Evolutionary conservation across 1,284 basidiomycete species (phyloP).

Genomic region (Trametes sp.): DNA sequence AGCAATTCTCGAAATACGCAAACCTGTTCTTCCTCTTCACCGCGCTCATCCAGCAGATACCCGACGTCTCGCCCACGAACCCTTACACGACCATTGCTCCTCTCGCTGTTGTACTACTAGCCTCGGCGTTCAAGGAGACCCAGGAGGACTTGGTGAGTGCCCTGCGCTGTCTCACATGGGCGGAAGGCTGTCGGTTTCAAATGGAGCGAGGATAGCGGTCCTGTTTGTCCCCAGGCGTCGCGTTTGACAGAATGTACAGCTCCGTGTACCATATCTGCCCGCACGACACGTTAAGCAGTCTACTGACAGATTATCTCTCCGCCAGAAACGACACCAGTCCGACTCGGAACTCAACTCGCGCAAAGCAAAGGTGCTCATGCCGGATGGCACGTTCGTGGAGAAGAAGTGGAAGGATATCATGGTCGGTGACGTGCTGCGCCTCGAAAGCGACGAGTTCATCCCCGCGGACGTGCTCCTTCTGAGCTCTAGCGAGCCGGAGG

Average conservation of each 20-base stretch:
- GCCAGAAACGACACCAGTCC: constrained; percentile 93
- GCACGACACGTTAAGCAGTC: not conserved
- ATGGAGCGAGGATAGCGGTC: too few relatives aligned
- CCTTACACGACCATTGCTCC: constrained; percentile 96
- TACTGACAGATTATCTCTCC: too few relatives aligned
- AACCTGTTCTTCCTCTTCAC: constrained; percentile 99
- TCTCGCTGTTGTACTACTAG: constrained; percentile 88
- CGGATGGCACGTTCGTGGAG: constrained; percentile 71
- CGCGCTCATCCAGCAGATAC: constrained; percentile 97
- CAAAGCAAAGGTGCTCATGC: constrained; percentile 77
- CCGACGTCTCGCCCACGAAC: constrained; percentile 97
- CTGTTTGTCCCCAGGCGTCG: too few relatives aligned
- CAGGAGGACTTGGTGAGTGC: constrained; percentile 86
- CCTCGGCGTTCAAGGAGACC: constrained; percentile 96
- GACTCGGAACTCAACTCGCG: constrained; percentile 94
- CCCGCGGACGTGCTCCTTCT: constrained; percentile 94
- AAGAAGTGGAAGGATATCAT: constrained; percentile 90
- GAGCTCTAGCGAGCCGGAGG: constrained; percentile 94
- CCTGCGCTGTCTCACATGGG: too few relatives aligned
- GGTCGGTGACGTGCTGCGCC: constrained; percentile 92
- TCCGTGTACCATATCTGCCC: too few relatives aligned
- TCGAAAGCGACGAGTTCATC: constrained; percentile 95
- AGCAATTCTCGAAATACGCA: constrained; percentile 99
- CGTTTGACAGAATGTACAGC: too few relatives aligned
- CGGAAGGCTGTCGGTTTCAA: too few relatives aligned